Conservation (phyloP, 306 rosid genomes). For the Cucumis melo region DNA sequence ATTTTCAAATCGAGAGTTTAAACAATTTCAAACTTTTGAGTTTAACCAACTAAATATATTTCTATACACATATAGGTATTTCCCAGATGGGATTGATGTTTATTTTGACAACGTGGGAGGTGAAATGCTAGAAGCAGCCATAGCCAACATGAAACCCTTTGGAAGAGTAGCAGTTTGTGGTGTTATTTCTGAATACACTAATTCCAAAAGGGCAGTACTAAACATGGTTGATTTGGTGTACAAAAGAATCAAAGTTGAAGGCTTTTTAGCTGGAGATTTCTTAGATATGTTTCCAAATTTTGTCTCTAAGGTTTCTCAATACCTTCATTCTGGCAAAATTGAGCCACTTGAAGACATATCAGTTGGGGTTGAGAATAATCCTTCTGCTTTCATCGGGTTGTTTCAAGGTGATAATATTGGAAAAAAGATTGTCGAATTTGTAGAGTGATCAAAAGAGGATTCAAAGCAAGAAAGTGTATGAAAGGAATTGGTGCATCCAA, state of each 20-base stretch:
- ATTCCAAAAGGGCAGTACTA: slow-evolving; percentile 24
- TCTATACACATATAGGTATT: slow-evolving; percentile 15
- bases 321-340: slow-evolving; percentile 26
- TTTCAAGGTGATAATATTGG: slow-evolving; percentile 54
- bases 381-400: slow-evolving; percentile 53
- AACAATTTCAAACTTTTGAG: too few relatives aligned
- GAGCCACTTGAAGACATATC: slow-evolving; percentile 43
- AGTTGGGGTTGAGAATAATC: slow-evolving; percentile 38
- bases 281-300: slow-evolving; percentile 28
- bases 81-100: slow-evolving; percentile 65
- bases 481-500: not conserved
- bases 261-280: slow-evolving; percentile 39
- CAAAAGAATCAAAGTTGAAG: slow-evolving; percentile 45
- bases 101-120: slow-evolving; percentile 80
- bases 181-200: slow-evolving; percentile 44
- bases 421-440: slow-evolving; percentile 43
- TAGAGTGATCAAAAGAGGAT: slow-evolving; percentile 1
- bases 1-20: too few relatives aligned
- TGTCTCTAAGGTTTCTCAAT: slow-evolving; percentile 20
- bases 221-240: slow-evolving; percentile 42
- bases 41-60: too few relatives aligned
- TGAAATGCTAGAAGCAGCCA: slow-evolving; percentile 58
- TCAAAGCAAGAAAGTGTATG: not conserved
- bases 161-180: slow-evolving; percentile 69
- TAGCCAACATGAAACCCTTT: slow-evolving; percentile 40